These are phyloP conservation scores for Gastrolobium bilobum DNA, from an alignment of 306 rosid species.

Conservation along the genomic window DNA sequence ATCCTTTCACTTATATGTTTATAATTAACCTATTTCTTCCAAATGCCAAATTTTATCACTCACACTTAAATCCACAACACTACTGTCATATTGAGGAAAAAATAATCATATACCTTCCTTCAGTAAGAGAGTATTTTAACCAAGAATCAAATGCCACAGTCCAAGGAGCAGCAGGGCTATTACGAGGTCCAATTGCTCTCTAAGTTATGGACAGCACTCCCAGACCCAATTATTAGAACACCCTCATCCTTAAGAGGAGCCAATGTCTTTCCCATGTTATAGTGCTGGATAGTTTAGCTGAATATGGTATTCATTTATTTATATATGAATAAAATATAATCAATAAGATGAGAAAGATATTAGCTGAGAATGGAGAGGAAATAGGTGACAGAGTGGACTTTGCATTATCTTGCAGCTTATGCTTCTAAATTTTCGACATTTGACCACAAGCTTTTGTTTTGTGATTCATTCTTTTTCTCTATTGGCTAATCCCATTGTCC, in stretches of 20 bases:
- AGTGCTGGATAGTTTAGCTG: constrained; percentile 75
- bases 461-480: not conserved
- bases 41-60: too few relatives aligned
- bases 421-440: not conserved
- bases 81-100: not conserved
- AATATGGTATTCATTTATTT: constrained; percentile 17
- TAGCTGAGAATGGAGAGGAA: too few relatives aligned
- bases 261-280: constrained; percentile 75
- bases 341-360: too few relatives aligned
- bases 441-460: not conserved
- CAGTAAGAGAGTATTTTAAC: constrained; percentile 43
- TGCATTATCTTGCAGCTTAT: not conserved
- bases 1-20: too few relatives aligned
- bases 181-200: constrained; percentile 32
- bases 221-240: constrained; percentile 68
- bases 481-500: not conserved
- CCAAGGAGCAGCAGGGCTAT: constrained; percentile 54
- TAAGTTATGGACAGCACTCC: constrained; percentile 73
- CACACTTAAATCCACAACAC: too few relatives aligned
- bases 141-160: constrained; percentile 62
- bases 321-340: too few relatives aligned
- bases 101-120: constrained; percentile 64
- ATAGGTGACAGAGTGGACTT: not conserved
- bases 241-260: constrained; percentile 75
- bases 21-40: too few relatives aligned